phyloP scores from a whole-genome alignment of 2,329 filamentous ascomycete species.

The Hymenoscyphus repandus region DNA sequence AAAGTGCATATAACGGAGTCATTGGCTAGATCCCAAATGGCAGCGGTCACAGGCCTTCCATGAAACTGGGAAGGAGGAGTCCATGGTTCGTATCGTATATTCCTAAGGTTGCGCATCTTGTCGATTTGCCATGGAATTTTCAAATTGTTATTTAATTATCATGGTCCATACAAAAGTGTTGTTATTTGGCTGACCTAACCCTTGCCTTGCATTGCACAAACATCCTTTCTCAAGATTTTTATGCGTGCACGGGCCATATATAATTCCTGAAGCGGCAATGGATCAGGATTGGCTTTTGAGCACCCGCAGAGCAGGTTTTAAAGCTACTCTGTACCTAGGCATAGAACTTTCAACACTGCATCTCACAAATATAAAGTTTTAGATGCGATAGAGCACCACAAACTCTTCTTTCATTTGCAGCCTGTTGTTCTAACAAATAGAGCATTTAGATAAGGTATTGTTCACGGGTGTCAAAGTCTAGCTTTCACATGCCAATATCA shows the following conservation, averaged over 20 bases:
- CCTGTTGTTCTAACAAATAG: no score
- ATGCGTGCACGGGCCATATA: neutral
- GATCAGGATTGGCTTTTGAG: neutral
- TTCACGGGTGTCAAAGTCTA: no score
- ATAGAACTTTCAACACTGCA: no score
- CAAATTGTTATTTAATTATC: neutral
- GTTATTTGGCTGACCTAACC: neutral
- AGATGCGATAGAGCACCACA: no score
- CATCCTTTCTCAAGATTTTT: neutral
- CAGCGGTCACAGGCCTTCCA: conserved; percentile 60
- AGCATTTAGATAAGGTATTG: no score
- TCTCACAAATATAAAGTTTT: no score
- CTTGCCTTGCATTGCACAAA: neutral
- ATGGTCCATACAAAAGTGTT: neutral
- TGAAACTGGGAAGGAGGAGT: conserved; percentile 46
- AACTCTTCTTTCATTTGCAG: no score
- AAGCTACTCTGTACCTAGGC: no score
- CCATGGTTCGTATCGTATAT: conserved; percentile 65
- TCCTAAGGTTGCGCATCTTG: conserved; percentile 82
- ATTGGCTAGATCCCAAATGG: conserved; percentile 78
- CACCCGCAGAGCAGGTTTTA: no score
- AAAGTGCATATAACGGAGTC: conserved; percentile 78
- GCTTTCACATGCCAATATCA: neutral
- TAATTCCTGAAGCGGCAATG: neutral
- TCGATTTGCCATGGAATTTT: neutral